phyloP scores from a whole-genome alignment of 2,329 filamentous ascomycete species.

The Xylaria arbuscula region DNA sequence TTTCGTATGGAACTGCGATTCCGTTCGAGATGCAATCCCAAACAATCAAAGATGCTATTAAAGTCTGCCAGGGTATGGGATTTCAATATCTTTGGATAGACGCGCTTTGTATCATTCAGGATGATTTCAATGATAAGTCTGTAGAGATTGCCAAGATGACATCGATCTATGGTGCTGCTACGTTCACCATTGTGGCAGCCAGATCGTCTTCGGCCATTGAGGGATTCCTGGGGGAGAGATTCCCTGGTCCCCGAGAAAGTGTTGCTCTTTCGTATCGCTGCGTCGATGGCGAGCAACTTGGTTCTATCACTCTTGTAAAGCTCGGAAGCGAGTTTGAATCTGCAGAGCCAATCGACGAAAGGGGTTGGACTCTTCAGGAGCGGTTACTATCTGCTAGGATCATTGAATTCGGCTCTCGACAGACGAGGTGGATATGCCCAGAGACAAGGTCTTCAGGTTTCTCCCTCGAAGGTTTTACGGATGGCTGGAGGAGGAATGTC shows the following conservation, averaged over 20 bases:
- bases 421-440: conserved; percentile 7
- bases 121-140: conserved; percentile 8
- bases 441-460: background rate
- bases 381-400: conserved; percentile 9
- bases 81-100: conserved; percentile 13
- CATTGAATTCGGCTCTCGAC: conserved; percentile 11
- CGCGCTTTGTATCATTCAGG: conserved; percentile 15
- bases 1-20: background rate
- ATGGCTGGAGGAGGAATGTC: conserved; percentile 7
- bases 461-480: background rate
- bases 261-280: background rate
- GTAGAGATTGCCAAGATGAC: conserved; percentile 16
- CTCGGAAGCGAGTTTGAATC: background rate
- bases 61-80: background rate
- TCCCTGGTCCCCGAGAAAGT: background rate
- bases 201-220: background rate
- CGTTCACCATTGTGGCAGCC: background rate
- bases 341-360: conserved; percentile 11
- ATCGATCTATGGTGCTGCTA: conserved; percentile 2
- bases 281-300: background rate
- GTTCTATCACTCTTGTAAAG: background rate
- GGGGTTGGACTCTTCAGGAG: conserved; percentile 20
- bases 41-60: conserved; percentile 2
- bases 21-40: background rate
- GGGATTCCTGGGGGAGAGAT: background rate